phyloP scores from a whole-genome alignment of 148 eudicot species.

The Vaccinium darrowii region DNA sequence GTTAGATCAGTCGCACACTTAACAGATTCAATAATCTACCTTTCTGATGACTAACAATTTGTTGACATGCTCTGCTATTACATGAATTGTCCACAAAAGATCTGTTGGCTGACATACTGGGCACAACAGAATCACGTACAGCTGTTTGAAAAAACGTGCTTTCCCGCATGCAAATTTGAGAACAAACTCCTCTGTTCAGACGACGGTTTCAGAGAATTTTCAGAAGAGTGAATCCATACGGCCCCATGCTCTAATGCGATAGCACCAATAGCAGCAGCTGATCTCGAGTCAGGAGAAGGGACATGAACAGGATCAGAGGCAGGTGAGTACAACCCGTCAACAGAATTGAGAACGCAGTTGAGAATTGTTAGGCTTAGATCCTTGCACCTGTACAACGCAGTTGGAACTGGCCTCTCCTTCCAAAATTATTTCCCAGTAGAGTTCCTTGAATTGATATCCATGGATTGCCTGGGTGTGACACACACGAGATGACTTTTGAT shows the following conservation, averaged over 20 bases:
- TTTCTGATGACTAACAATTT: slow-evolving; percentile 60
- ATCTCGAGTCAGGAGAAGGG: slow-evolving; percentile 69
- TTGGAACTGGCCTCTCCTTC: too few relatives aligned
- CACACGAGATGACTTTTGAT: too few relatives aligned
- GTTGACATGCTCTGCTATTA: slow-evolving; percentile 16
- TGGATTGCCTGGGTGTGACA: too few relatives aligned
- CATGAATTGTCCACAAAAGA: too few relatives aligned
- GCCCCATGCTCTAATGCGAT: slow-evolving; percentile 78
- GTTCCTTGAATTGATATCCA: too few relatives aligned
- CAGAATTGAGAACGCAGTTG: too few relatives aligned
- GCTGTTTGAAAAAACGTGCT: slow-evolving; percentile 33
- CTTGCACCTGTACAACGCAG: too few relatives aligned
- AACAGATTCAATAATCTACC: slow-evolving; percentile 32
- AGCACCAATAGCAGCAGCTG: slow-evolving; percentile 69
- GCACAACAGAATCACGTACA: slow-evolving; percentile 39
- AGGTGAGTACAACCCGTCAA: slow-evolving; percentile 64
- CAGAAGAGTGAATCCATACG: slow-evolving; percentile 70
- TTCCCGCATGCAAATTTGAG: slow-evolving; percentile 39
- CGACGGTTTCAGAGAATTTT: slow-evolving; percentile 40
- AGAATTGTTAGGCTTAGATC: too few relatives aligned
- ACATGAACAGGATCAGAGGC: slow-evolving; percentile 94
- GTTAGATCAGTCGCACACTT: neutral
- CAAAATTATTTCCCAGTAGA: too few relatives aligned
- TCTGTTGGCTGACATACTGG: slow-evolving; percentile 15
- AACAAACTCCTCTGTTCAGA: slow-evolving; percentile 42